A percentile compares a stretch with the other conserved stretches of the same genome.
Evolutionary conservation across 306 rosid species (phyloP).

Genomic region (Amphicarpaea edgeworthii): DNA sequence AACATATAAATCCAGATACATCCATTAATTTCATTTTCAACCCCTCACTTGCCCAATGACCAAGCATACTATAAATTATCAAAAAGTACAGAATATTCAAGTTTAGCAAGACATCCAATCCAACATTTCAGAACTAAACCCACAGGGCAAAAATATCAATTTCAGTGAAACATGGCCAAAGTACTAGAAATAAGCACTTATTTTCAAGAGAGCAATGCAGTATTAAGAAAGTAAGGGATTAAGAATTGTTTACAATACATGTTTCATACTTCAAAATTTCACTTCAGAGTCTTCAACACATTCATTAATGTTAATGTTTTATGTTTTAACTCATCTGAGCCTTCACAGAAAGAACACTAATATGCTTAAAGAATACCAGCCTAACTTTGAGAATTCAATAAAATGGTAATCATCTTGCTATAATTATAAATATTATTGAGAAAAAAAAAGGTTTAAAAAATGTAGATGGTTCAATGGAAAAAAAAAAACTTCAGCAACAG

Average conservation of each 20-base stretch:
- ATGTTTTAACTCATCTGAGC: background rate
- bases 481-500: background rate
- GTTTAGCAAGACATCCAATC: conserved; percentile 25
- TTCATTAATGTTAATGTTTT: background rate
- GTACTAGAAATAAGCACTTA: background rate
- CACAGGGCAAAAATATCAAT: conserved; percentile 23
- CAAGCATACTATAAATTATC: background rate
- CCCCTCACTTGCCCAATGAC: conserved; percentile 21
- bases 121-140: background rate
- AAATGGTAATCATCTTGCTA: background rate
- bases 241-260: conserved; percentile 3
- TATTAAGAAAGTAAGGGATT: background rate
- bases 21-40: conserved; percentile 24
- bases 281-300: background rate
- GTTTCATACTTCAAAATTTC: conserved; percentile 6
- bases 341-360: conserved; percentile 5
- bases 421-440: background rate
- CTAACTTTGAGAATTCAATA: conserved; percentile 13
- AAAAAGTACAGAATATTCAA: conserved; percentile 27
- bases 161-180: background rate
- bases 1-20: conserved; percentile 30
- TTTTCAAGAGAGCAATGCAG: background rate
- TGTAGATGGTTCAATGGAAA: background rate
- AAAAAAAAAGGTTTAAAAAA: background rate
- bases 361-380: conserved; percentile 6